Percentiles rank a stretch among this genome's conserved stretches.
Conservation (phyloP, 1,284 basidiomycete genomes). For the Ceratobasidium sp. region DNA sequence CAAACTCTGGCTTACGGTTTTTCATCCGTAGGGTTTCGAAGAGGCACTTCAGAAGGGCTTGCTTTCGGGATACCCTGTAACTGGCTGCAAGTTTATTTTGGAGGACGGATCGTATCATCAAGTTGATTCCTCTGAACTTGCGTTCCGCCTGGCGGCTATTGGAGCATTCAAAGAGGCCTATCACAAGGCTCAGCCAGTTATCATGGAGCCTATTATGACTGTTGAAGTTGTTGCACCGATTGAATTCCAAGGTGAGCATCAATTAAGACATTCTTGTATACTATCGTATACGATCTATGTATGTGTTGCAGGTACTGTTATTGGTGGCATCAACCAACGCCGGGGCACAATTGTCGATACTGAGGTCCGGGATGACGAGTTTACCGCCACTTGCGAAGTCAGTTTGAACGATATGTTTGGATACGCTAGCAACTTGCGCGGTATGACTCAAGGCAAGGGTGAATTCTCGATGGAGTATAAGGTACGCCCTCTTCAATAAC, state of each 20-base stretch:
- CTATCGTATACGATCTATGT: no score
- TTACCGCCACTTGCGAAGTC: conserved; percentile 92
- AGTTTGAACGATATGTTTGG: conserved; percentile 99
- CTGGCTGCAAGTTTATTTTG: conserved; percentile 89
- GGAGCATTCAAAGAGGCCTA: conserved; percentile 96
- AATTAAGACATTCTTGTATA: no score
- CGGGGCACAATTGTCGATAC: conserved; percentile 97
- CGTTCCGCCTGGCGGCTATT: conserved; percentile 92
- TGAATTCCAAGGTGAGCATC: conserved; percentile 96
- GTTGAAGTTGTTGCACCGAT: conserved; percentile 97
- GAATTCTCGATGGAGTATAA: conserved; percentile 74
- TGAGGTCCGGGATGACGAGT: conserved; percentile 97
- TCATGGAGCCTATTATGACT: conserved; percentile 98
- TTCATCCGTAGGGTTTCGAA: conserved; percentile 82
- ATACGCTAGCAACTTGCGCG: conserved; percentile 92
- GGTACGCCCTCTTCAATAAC: conserved; percentile 60
- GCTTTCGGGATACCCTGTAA: conserved; percentile 90
- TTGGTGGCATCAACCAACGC: conserved; percentile 94
- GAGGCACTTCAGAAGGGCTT: conserved; percentile 95
- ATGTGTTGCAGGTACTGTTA: conserved; percentile 75
- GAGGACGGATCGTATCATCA: conserved; percentile 94
- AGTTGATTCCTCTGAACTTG: conserved; percentile 98
- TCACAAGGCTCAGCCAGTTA: conserved; percentile 80
- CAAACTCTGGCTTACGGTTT: conserved; percentile 6
- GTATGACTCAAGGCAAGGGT: conserved; percentile 96